Evolutionary conservation across 805 yeast genomes (phyloP).

Genomic region (Metschnikowia matae): DNA sequence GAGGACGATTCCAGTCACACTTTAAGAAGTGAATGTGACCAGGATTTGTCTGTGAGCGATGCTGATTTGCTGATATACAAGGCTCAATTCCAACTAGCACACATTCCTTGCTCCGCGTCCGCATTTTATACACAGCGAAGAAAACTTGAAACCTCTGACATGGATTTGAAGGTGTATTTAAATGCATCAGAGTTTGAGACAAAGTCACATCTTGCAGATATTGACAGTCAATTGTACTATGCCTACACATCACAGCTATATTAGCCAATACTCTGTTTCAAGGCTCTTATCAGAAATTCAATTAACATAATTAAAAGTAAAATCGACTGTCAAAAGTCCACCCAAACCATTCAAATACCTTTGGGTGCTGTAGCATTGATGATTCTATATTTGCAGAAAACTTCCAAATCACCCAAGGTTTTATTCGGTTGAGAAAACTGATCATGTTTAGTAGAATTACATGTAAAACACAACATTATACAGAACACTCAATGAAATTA

Average conservation of each 20-base stretch:
- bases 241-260: background rate
- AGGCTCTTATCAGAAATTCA: background rate
- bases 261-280: background rate
- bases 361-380: no score
- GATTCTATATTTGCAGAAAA: no score
- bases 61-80: constrained; percentile 9
- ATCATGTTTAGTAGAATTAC: no score
- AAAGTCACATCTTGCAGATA: background rate
- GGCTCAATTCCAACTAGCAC: constrained; percentile 10
- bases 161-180: background rate
- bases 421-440: no score
- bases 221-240: background rate
- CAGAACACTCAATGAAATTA: no score
- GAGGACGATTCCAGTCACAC: background rate
- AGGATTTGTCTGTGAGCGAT: constrained; percentile 1
- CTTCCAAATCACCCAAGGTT: no score
- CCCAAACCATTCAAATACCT: no score
- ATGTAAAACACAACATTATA: no score
- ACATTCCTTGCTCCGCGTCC: constrained; percentile 5
- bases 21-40: background rate
- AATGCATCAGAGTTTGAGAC: background rate
- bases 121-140: background rate
- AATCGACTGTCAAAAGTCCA: no score
- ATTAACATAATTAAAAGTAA: no score
- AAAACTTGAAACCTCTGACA: constrained; percentile 1